A percentile compares a stretch with the other conserved stretches of the same genome.
Evolutionary conservation across 768 basidiomycete genomes (phyloP).

Genomic region (Termitomyces bulborhizus): DNA sequence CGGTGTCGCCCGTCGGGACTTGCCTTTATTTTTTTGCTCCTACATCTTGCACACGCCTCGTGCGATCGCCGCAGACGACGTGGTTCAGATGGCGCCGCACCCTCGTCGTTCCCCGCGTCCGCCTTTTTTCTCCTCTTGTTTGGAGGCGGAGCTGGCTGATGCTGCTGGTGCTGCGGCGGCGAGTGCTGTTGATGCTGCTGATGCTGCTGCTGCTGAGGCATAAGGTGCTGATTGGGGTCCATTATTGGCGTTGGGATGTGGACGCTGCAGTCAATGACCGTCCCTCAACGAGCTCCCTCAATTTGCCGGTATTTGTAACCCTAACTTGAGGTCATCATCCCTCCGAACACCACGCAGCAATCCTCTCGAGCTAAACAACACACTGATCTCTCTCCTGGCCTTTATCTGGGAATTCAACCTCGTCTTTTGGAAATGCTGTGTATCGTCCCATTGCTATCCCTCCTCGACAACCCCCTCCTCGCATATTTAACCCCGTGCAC

Average conservation of each 20-base stretch:
- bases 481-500: too few relatives aligned
- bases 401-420: too few relatives aligned
- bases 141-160: constrained; percentile 19
- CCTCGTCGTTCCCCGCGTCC: constrained; percentile 51
- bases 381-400: too few relatives aligned
- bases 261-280: constrained; percentile 14
- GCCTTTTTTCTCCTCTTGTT: constrained; percentile 55
- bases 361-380: too few relatives aligned
- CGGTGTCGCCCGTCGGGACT: constrained; percentile 64
- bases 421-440: too few relatives aligned
- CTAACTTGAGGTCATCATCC: constrained; percentile 18
- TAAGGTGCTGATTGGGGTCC: constrained; percentile 53
- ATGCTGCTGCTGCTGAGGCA: constrained; percentile 38
- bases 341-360: constrained; percentile 6
- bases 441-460: too few relatives aligned
- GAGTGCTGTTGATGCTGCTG: constrained; percentile 22
- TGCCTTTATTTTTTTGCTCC: constrained; percentile 96
- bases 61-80: constrained; percentile 82
- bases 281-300: constrained; percentile 27
- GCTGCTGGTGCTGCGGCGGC: constrained; percentile 10
- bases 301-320: constrained; percentile 30
- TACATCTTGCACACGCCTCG: constrained; percentile 89
- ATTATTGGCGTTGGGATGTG: constrained; percentile 30
- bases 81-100: constrained; percentile 56
- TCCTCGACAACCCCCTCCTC: too few relatives aligned